Evolutionary conservation across 2,329 filamentous ascomycete species (phyloP).

Genomic region (Trichocomaceae sp.): DNA sequence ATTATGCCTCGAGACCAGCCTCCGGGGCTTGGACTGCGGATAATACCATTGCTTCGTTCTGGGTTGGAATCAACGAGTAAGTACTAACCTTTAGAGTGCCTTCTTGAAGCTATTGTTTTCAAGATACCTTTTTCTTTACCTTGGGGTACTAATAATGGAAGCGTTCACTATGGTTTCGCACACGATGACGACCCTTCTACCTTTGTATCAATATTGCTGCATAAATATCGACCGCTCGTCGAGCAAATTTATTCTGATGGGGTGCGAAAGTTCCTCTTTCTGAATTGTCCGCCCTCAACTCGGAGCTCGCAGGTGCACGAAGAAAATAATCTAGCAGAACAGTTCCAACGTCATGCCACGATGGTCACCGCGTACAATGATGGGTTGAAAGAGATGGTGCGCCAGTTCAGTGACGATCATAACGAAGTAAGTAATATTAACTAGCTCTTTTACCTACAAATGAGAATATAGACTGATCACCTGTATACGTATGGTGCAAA

Average conservation of each 20-base stretch:
- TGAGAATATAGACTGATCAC: not conserved
- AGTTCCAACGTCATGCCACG: constrained; percentile 10
- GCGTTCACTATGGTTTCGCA: constrained; percentile 12
- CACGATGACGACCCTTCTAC: constrained; percentile 6
- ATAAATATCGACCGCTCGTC: constrained; percentile 10
- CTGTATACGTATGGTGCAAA: not conserved
- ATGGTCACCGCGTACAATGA: constrained; percentile 9
- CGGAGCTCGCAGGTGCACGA: constrained; percentile 13
- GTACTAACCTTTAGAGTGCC: not conserved
- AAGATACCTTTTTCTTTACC: not conserved
- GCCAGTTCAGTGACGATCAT: constrained; percentile 3
- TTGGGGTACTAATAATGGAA: constrained; percentile 3
- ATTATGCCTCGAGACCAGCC: constrained; percentile 11
- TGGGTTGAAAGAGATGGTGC: constrained; percentile 5
- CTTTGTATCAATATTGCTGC: constrained; percentile 8
- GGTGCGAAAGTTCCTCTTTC: constrained; percentile 11
- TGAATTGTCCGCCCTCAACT: constrained; percentile 12
- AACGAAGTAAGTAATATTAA: constrained; percentile 9
- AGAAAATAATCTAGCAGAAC: constrained; percentile 11
- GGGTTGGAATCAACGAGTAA: constrained; percentile 13
- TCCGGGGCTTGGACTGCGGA: constrained; percentile 9
- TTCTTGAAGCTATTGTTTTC: not conserved
- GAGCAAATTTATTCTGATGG: constrained; percentile 7
- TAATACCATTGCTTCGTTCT: constrained; percentile 10
- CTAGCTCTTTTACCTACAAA: not conserved